These are phyloP conservation scores for Cenococcum geophilum DNA, from an alignment of 495 filamentous ascomycete species.

Conservation along the genomic window DNA sequence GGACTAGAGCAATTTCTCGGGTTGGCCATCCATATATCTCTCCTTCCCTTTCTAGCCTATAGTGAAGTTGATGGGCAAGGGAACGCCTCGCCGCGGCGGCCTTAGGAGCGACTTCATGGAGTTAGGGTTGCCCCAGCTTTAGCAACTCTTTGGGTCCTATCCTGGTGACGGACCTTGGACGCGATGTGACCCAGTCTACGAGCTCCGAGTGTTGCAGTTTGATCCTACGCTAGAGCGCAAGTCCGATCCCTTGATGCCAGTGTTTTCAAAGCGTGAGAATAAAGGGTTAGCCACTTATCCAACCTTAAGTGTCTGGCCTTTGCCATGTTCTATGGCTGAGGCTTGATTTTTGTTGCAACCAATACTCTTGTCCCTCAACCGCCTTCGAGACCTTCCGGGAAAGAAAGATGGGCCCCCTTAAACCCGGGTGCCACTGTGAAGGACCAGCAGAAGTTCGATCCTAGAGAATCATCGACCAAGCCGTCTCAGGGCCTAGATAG, in stretches of 20 bases:
- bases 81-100: background rate
- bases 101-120: background rate
- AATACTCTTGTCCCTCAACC: too few species aligned
- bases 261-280: too few species aligned
- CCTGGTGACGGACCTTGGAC: background rate
- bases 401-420: background rate
- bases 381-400: too few species aligned
- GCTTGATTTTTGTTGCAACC: too few species aligned
- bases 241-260: too few species aligned
- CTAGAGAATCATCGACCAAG: background rate
- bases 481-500: background rate
- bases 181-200: background rate
- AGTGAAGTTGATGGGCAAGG: background rate
- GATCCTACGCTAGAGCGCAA: background rate
- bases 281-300: too few species aligned
- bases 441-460: background rate
- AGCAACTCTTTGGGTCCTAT: background rate
- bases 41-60: background rate
- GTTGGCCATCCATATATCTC: background rate
- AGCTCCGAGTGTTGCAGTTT: background rate
- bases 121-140: background rate
- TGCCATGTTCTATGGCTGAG: background rate
- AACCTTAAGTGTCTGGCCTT: background rate
- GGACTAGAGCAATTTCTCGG: too few species aligned
- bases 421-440: constrained; percentile 1